phyloP scores from a whole-genome alignment of 2,329 filamentous ascomycete genomes.

The Talaromyces sp. region DNA sequence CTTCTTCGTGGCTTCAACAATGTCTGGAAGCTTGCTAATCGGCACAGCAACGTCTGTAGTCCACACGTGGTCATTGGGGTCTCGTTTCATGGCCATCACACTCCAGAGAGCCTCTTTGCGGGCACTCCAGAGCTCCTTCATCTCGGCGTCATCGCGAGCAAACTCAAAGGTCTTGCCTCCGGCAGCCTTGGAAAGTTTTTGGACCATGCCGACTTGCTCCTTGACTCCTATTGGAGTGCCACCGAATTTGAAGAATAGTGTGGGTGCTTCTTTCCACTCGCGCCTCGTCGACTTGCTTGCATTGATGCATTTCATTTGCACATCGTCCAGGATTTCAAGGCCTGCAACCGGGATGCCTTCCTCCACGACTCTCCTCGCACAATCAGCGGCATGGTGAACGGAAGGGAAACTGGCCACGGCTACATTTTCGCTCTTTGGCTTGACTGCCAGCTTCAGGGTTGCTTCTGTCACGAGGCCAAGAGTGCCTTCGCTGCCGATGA shows the following conservation, averaged over 20 bases:
- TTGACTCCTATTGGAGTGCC: conserved; percentile 60
- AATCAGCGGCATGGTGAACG: conserved; percentile 68
- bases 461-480: conserved; percentile 89
- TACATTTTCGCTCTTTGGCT: conserved; percentile 72
- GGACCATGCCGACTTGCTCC: conserved; percentile 57
- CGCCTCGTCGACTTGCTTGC: conserved; percentile 40
- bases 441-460: conserved; percentile 77
- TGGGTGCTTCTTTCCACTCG: conserved; percentile 64
- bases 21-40: conserved; percentile 63
- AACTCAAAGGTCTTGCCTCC: conserved; percentile 62
- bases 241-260: conserved; percentile 70
- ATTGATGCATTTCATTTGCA: conserved; percentile 74
- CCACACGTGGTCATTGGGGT: conserved; percentile 61
- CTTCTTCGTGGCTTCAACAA: conserved; percentile 65
- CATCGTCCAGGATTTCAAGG: conserved; percentile 88
- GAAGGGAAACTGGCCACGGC: conserved; percentile 65
- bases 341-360: conserved; percentile 80
- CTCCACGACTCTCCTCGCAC: conserved; percentile 73
- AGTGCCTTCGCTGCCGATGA: conserved; percentile 88
- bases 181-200: conserved; percentile 52
- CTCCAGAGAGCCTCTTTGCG: conserved; percentile 71
- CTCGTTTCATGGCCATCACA: conserved; percentile 59
- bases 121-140: conserved; percentile 67
- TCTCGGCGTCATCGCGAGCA: conserved; percentile 59
- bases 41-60: conserved; percentile 78